These are phyloP conservation scores for Encephalitozoon romaleae DNA, from an alignment of 371 early-diverging fungal species.

Conservation along the genomic window DNA sequence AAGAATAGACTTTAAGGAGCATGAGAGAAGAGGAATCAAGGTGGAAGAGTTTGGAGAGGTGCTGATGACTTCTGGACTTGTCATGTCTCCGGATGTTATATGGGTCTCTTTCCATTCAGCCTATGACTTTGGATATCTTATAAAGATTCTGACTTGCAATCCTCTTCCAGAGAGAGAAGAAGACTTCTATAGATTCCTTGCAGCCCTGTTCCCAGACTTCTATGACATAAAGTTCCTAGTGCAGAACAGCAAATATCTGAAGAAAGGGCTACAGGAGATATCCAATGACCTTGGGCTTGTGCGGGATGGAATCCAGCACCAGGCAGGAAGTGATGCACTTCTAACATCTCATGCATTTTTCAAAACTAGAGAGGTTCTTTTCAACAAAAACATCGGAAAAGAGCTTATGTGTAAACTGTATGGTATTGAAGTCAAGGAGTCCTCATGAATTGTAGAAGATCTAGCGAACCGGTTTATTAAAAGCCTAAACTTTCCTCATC, in stretches of 20 bases:
- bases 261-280: slow-evolving; percentile 94
- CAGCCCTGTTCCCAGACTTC: slow-evolving; percentile 84
- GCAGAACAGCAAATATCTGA: slow-evolving; percentile 81
- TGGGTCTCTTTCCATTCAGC: slow-evolving; percentile 97
- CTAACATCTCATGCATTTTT: slow-evolving; percentile 88
- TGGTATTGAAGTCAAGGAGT: slow-evolving; percentile 50
- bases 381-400: slow-evolving; percentile 67
- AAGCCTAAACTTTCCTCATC: slow-evolving; percentile 29
- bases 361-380: slow-evolving; percentile 80
- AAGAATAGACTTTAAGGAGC: slow-evolving; percentile 90
- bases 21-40: slow-evolving; percentile 90
- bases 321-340: slow-evolving; percentile 95
- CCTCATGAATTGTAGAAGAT: background rate
- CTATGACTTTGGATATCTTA: slow-evolving; percentile 96
- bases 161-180: slow-evolving; percentile 79
- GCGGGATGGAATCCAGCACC: slow-evolving; percentile 92
- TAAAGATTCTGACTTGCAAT: slow-evolving; percentile 82
- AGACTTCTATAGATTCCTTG: slow-evolving; percentile 82
- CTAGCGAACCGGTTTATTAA: background rate
- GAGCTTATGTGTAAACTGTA: slow-evolving; percentile 48
- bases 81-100: slow-evolving; percentile 76
- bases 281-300: slow-evolving; percentile 79
- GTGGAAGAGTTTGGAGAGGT: slow-evolving; percentile 89
- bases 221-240: slow-evolving; percentile 97
- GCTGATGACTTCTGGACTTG: slow-evolving; percentile 86